Base-by-base conservation (phyloP, 768 basidiomycete species). In the Cantharellus anzutake region DNA sequence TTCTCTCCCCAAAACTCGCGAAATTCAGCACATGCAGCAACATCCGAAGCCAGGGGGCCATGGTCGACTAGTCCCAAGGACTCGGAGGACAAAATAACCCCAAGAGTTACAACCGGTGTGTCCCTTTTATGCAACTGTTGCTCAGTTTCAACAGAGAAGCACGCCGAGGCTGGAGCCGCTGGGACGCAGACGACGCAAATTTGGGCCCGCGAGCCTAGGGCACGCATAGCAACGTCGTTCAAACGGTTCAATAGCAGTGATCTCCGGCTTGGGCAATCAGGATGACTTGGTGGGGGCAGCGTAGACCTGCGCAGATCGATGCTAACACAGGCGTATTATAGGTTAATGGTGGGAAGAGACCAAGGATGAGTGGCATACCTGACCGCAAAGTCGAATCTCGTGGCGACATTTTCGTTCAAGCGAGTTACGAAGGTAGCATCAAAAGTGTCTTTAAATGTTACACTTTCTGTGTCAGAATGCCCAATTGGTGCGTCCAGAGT, bases 1-100 rank as follows among this genome's bases (percentile, higher is more conserved):
- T 91, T 94, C 42, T 79, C 73, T 0, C 93, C 94, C 96, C 96
- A 99, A 64, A 98, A 73, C 3, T 80, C 77, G 34, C 83, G 80
- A 75, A 96, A 99, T 2, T 73, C 74, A 51, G 76, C 71, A 38
- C 66, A 67, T 0, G 77, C 73, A 3, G 70, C 74, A 2, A 83
- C 81, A 5, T 81, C 80, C 16, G 57, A 71, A 2, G 81, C 86
- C 0, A 83, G 68, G 1, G 94, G 94, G 2, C 94, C 94, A 63
- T 92, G 87, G 65, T 98, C 96, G 37, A 98, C 86, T 1, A 97
- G 79, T 4, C 88, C 81, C 63, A 82, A 81, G 2, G 86, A 71
- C 4, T 78, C 73, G 0, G 81, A 74, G 65, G 90, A 76, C 64
- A 88, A 79, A 14, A 90, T 71, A 4, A 98, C 69, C 2, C 94